Conservation (phyloP, 257 asterid species). For the Solanum stenotomum region DNA sequence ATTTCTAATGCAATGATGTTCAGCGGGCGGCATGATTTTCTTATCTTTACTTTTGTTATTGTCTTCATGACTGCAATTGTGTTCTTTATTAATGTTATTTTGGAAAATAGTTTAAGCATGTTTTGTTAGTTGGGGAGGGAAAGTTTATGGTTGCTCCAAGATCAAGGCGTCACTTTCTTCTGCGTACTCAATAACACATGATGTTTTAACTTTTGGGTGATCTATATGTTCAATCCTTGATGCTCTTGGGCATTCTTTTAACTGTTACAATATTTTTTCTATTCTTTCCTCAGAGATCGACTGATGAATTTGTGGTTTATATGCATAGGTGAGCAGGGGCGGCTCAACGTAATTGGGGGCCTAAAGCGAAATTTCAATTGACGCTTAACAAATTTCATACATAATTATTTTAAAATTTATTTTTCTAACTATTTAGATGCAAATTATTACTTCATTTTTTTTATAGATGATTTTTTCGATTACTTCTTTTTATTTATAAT, state of each 20-base stretch:
- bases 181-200: neutral
- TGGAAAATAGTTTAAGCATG: neutral
- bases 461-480: too few relatives aligned
- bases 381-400: too few relatives aligned
- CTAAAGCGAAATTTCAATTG: too few relatives aligned
- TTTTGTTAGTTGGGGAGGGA: neutral
- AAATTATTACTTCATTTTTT: too few relatives aligned
- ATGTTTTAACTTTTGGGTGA: neutral
- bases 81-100: neutral
- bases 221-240: neutral
- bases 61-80: neutral
- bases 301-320: neutral
- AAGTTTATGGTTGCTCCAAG: neutral
- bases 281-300: neutral
- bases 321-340: constrained; percentile 19
- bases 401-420: too few relatives aligned
- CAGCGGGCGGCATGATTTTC: neutral
- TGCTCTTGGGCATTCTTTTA: neutral
- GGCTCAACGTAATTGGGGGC: too few relatives aligned
- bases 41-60: neutral
- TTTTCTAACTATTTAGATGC: too few relatives aligned
- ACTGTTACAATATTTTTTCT: neutral
- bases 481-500: too few relatives aligned
- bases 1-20: neutral
- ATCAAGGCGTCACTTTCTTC: neutral